These are phyloP conservation scores for Corchorus olitorius DNA, from an alignment of 345 rosid genomes.

Conservation along the genomic window DNA sequence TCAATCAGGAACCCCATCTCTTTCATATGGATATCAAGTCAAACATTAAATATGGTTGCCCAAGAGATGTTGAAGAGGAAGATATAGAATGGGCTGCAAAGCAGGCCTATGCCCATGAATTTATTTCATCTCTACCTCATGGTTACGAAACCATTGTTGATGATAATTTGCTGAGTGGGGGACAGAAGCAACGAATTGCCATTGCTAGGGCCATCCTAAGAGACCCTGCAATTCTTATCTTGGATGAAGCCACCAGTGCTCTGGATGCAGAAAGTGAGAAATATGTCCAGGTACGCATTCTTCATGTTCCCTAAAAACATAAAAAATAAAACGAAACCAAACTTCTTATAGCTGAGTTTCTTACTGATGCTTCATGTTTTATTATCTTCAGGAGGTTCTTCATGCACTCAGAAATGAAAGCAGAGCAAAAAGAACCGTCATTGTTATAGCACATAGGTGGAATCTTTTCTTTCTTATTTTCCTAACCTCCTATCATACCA, in stretches of 20 bases:
- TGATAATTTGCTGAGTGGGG: slow-evolving; percentile 53
- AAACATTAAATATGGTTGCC: slow-evolving; percentile 50
- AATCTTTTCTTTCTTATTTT: background rate
- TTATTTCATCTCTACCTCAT: slow-evolving; percentile 59
- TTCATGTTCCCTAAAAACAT: background rate
- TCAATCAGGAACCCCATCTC: slow-evolving; percentile 47
- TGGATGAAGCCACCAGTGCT: slow-evolving; percentile 71
- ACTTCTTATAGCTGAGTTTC: background rate
- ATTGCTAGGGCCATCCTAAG: slow-evolving; percentile 60
- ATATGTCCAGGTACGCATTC: slow-evolving; percentile 36
- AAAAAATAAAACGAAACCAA: background rate
- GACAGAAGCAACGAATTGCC: slow-evolving; percentile 63
- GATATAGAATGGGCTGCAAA: slow-evolving; percentile 48
- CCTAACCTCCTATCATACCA: background rate
- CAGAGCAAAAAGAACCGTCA: slow-evolving; percentile 34
- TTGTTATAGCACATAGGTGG: slow-evolving; percentile 50
- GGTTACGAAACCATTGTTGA: slow-evolving; percentile 63
- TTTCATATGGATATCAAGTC: slow-evolving; percentile 50
- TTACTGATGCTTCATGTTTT: slow-evolving; percentile 14
- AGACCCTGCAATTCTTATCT: slow-evolving; percentile 53
- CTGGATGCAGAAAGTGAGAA: slow-evolving; percentile 50
- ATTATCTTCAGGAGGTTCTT: slow-evolving; percentile 27
- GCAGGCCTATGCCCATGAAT: slow-evolving; percentile 64
- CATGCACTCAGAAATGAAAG: slow-evolving; percentile 30
- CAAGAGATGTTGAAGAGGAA: slow-evolving; percentile 29